Evolutionary conservation across 257 asterid genomes (phyloP), one percentile per base, ranked within the genome.

Genomic region (Craterostigma plantagineum): DNA sequence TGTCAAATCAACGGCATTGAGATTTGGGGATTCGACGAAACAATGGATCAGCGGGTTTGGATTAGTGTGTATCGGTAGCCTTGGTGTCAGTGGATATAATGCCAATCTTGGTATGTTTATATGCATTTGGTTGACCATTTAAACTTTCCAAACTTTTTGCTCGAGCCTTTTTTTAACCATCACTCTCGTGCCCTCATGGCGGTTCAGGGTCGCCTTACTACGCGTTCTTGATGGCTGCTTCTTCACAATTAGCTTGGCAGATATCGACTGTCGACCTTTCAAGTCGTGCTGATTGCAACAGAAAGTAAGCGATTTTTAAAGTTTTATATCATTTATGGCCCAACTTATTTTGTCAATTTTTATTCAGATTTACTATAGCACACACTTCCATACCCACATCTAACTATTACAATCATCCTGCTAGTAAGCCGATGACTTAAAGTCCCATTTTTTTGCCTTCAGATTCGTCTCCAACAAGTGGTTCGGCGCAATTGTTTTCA

Each of bases 391-490:
- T 40, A 11, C 9, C 17, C 17, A 16, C 4, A 40, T n/a, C 16
- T n/a, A n/a, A n/a, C n/a, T n/a, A n/a, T n/a, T n/a, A n/a, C n/a
- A n/a, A n/a, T n/a, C n/a, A n/a, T 18, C 11, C 4, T 37, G 37
- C 40, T 12, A 8, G 17, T 38, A 14, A 16, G 17, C 18, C 34
- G 41, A 14, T 54, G 47, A 9, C 37, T 45, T 15, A 7, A 14
- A 14, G 11, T 38, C 3, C 38, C 51, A 34, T 49, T 13, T 42
- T 35, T 51, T 46, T 27, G 45, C 44, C 13, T 48, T 33, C 57
- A 85, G 94, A 50, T 85, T 85, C 66, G 73, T 71, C 43, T 81
- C 96, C 75, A 85, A 81, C 48, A 77, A 75, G 67, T 77, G 85
- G 90, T 85, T 81, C 63, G 96, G 96, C 11, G 91, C 79, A 11